Evolutionary conservation across 2,329 filamentous ascomycete genomes (phyloP), one percentile per base, ranked within the genome.

Genomic region (Colletotrichum endophyticum): DNA sequence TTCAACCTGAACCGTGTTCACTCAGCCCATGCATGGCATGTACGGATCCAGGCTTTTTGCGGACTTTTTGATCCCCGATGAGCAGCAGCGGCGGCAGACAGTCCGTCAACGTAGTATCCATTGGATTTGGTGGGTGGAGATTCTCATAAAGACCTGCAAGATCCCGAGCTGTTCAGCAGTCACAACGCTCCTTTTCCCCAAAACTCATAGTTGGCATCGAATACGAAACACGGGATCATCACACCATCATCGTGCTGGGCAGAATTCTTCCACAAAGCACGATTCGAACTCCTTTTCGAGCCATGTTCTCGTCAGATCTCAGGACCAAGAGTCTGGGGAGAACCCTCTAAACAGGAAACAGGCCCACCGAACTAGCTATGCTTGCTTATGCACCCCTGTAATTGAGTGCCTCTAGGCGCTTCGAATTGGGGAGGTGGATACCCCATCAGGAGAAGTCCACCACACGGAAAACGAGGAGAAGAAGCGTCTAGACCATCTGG

Each of bases 321-420:
- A 62, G 64, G 27, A 63, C 64, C 72, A 57, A 59, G 67, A 49
- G 28, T 61, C n/a, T 57, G 66, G 72, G 67, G 44, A 34, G 25
- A 53, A 34, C 22, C 25, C 72, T 72, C 61, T 75, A 53, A 75
- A 75, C 49, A 71, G 68, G 72, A 71, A 75, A 75, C 72, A 62
- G 67, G 49, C 32, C 72, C 67, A 71, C 72, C 53, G 44, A 71
- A 66, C 61, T 72, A 62, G 62, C 34, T 70, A 74, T 66, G 72
- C 72, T 66, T 61, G 66, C 25, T 70, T 49, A 44, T 16, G 66
- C 34, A 19, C 49, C 70, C 70, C 61, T 62, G 59, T 30, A 62
- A 53, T 22, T 32, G 16, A 62, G 19, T n/a, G 28, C 57, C 44
- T 57, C 32, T 56, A 44, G 59, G 68, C 36, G 36, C 34, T 64